These are phyloP conservation scores for Albifimbria verrucaria DNA, from an alignment of 2,329 filamentous ascomycete species.

Conservation along the genomic window DNA sequence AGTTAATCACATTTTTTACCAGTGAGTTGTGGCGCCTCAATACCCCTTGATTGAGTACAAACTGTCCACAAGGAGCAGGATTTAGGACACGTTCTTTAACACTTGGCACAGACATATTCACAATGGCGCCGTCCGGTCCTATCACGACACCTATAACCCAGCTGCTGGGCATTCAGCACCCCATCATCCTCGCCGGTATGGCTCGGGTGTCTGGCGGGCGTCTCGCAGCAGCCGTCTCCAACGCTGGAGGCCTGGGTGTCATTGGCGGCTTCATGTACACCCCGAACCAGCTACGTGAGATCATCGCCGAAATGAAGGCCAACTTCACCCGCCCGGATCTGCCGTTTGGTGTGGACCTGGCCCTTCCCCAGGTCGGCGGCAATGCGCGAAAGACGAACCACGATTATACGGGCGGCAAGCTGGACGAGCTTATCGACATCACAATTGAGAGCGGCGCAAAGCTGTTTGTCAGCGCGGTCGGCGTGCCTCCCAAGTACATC, in stretches of 20 bases:
- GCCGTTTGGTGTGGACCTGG: conserved; percentile 89
- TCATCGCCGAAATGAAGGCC: conserved; percentile 82
- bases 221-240: conserved; percentile 82
- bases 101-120: conserved; percentile 5
- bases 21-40: too few relatives aligned
- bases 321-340: conserved; percentile 63
- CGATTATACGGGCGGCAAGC: conserved; percentile 87
- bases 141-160: conserved; percentile 75
- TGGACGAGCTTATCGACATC: conserved; percentile 84
- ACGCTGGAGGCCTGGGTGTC: conserved; percentile 80
- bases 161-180: conserved; percentile 81
- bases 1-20: too few relatives aligned
- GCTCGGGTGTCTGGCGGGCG: conserved; percentile 75
- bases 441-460: conserved; percentile 79
- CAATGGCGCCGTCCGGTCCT: conserved; percentile 43
- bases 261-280: conserved; percentile 71
- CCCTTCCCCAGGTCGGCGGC: conserved; percentile 84
- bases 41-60: too few relatives aligned
- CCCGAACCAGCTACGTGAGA: conserved; percentile 69
- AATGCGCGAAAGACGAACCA: conserved; percentile 86
- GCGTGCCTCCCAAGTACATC: conserved; percentile 71
- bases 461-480: conserved; percentile 85
- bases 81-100: too few relatives aligned
- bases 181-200: conserved; percentile 92
- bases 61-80: too few relatives aligned